A percentile compares a stretch with the other conserved stretches of the same genome.
phyloP scores from a whole-genome alignment of 2,329 filamentous ascomycete species.

The Botrytis sinoallii region DNA sequence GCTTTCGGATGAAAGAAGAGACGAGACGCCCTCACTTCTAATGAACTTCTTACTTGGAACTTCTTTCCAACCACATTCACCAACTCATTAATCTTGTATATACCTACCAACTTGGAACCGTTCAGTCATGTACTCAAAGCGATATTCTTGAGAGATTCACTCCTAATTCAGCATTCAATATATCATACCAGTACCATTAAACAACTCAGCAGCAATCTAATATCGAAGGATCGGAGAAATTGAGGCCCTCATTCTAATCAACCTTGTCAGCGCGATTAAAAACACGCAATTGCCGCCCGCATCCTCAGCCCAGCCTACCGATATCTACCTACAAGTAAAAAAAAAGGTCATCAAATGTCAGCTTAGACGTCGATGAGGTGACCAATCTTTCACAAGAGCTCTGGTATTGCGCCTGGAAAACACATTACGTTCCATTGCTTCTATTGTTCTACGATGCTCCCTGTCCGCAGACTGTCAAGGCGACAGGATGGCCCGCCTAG shows the following conservation, averaged over 20 bases:
- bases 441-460: constrained; percentile 15
- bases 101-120: neutral
- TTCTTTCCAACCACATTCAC: neutral
- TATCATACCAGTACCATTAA: neutral
- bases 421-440: neutral
- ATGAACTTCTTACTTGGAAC: neutral
- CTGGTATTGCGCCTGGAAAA: constrained; percentile 6
- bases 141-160: neutral
- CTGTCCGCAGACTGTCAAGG: constrained; percentile 9
- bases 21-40: constrained; percentile 3
- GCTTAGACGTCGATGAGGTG: constrained; percentile 15
- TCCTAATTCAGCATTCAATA: neutral
- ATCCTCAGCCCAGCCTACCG: constrained; percentile 2
- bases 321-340: neutral
- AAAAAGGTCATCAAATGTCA: constrained; percentile 4
- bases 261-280: constrained; percentile 13
- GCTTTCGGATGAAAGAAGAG: constrained; percentile 8
- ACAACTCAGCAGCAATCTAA: neutral
- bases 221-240: neutral
- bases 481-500: constrained; percentile 13
- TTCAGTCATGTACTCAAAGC: neutral
- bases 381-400: constrained; percentile 15
- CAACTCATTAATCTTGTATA: neutral
- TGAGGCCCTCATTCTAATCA: neutral
- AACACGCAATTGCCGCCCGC: constrained; percentile 15